Evolutionary conservation across 495 filamentous ascomycete species (phyloP), one percentile per base, ranked within the genome.

Genomic region (Cercophora samala): DNA sequence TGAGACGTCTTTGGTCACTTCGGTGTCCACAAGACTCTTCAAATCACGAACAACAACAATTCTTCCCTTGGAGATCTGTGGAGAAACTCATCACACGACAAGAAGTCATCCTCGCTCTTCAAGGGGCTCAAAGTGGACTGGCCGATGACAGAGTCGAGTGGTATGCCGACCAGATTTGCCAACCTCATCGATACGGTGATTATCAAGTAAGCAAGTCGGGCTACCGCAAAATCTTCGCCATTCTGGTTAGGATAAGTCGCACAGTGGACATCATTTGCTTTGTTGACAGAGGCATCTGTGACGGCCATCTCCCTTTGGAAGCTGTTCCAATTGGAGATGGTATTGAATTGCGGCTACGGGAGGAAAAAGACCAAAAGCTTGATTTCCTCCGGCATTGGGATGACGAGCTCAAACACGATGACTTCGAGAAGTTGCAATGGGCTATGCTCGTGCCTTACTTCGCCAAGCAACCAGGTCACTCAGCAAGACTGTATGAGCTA

Each of bases 211-310:
- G 37, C 37, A 46, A 46, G 0, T 51, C 23, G 1, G 46, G 59
- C 18, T 67, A 59, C 24, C 60, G 46, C 42, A 67, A 63, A 26
- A 58, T 67, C 5, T 67, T 67, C 56, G 65, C 60, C 5, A 58
- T 67, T n/a, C 23, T 67, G 26, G 51, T 52, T 18, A n/a, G 53
- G 26, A 37, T 67, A 1, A 25, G 58, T 24, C 17, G 60, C 5
- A 54, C 15, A 11, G 8, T 3, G 21, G 65, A 67, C 17, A 63
- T 67, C 26, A 25, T 52, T 3, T 23, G 19, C 9, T 51, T 63
- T 9, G 37, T 67, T 46, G 65, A 67, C 13, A 46, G 56, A 23
- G 9, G 54, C 6, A 8, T 67, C 3, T 63, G 60, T 37, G 65
- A 67, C 19, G 65, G 42, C 25, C 25, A 63, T n/a, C 60, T 67